A percentile compares a stretch with the other conserved stretches of the same genome.
phyloP scores from a whole-genome alignment of 2,329 filamentous ascomycete species.

The Pyrenochaeta sp. region DNA sequence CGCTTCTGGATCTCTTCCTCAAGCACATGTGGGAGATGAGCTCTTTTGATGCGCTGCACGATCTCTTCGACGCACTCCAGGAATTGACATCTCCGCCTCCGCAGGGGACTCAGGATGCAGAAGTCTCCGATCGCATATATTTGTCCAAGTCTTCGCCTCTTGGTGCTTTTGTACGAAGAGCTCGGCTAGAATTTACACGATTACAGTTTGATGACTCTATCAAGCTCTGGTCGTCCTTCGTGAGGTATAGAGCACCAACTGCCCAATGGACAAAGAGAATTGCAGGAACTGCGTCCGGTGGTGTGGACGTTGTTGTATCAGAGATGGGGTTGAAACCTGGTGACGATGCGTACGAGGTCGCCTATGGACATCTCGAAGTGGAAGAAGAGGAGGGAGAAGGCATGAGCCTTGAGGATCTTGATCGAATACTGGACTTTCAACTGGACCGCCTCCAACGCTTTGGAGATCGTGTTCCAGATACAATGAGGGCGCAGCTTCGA shows the following conservation, averaged over 20 bases:
- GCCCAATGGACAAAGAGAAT: constrained; percentile 63
- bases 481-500: constrained; percentile 75
- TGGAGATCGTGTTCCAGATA: constrained; percentile 78
- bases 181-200: constrained; percentile 79
- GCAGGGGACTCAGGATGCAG: constrained; percentile 29
- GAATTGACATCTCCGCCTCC: constrained; percentile 62
- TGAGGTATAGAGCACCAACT: constrained; percentile 80
- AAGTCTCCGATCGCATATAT: constrained; percentile 57
- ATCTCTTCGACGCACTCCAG: constrained; percentile 71
- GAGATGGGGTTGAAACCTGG: constrained; percentile 63
- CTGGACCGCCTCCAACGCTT: constrained; percentile 88
- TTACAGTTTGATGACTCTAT: constrained; percentile 81
- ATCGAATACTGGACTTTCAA: constrained; percentile 84
- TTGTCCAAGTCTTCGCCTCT: constrained; percentile 79
- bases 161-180: constrained; percentile 79
- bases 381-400: constrained; percentile 49
- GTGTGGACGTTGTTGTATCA: constrained; percentile 68
- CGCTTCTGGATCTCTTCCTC: constrained; percentile 88
- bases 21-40: constrained; percentile 83
- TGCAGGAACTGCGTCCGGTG: constrained; percentile 35
- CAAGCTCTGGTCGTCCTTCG: constrained; percentile 82
- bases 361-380: constrained; percentile 58
- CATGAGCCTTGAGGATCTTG: constrained; percentile 80
- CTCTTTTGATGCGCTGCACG: constrained; percentile 79
- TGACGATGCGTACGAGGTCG: constrained; percentile 57